Evolutionary conservation across 768 basidiomycete species (phyloP).

Genomic region (Daedalea quercina): DNA sequence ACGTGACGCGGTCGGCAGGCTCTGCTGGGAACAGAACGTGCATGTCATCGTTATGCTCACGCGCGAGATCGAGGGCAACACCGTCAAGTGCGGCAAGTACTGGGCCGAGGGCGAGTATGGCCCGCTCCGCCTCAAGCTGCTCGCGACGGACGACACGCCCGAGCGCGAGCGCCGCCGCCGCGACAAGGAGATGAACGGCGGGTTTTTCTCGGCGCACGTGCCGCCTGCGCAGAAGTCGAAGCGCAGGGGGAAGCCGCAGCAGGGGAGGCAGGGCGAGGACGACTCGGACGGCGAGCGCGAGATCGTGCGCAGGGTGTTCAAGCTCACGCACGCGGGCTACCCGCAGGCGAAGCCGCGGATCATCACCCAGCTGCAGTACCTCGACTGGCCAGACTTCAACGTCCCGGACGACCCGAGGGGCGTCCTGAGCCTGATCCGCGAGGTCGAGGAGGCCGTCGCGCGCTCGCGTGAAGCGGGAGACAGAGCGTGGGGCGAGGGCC

Average conservation of each 20-base stretch:
- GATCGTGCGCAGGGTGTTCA: constrained; percentile 58
- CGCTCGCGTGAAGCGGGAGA: constrained; percentile 14
- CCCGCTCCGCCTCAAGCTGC: constrained; percentile 52
- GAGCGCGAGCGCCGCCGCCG: constrained; percentile 24
- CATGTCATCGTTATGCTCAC: constrained; percentile 97
- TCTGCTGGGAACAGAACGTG: constrained; percentile 93
- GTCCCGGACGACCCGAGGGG: constrained; percentile 81
- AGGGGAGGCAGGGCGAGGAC: constrained; percentile 5
- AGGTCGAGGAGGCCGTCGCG: constrained; percentile 43
- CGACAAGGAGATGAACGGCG: constrained; percentile 18
- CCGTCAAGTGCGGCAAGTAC: constrained; percentile 88
- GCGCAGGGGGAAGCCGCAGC: constrained; percentile 1
- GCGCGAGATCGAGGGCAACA: constrained; percentile 80
- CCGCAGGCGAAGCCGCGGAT: constrained; percentile 55
- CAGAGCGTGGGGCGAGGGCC: constrained; percentile 19
- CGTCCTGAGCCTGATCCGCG: constrained; percentile 65
- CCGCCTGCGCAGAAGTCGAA: constrained; percentile 20
- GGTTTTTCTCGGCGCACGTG: constrained; percentile 32
- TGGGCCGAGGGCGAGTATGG: constrained; percentile 74
- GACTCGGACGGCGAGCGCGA: neutral
- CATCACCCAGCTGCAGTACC: constrained; percentile 85
- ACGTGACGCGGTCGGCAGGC: constrained; percentile 30
- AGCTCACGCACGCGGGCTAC: constrained; percentile 55
- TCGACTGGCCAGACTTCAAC: constrained; percentile 96
- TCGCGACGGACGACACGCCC: constrained; percentile 40